A percentile compares a stretch with the other conserved stretches of the same genome.
Evolutionary conservation across 208 protist species (phyloP).

Genomic region (Acanthamoeba royreba): DNA sequence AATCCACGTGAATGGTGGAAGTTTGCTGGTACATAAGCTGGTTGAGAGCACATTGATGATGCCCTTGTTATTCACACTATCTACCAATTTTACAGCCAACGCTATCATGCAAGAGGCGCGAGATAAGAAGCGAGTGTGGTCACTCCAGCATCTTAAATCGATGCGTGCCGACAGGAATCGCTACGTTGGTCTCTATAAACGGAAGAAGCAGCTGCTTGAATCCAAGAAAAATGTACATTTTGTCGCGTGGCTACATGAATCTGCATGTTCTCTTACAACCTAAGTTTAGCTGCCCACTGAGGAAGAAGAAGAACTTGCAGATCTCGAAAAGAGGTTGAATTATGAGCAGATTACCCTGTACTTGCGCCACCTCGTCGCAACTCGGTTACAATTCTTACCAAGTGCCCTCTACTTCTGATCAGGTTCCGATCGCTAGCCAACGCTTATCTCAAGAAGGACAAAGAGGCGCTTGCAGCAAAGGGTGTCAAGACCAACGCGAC

Average conservation of each 20-base stretch:
- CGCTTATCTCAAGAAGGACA: constrained; percentile 16
- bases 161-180: not conserved
- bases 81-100: not conserved
- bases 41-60: not conserved
- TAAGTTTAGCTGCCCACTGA: not conserved
- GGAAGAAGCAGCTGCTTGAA: not conserved
- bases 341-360: constrained; percentile 15
- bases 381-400: not conserved
- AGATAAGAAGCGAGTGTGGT: not conserved
- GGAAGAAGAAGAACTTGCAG: not conserved
- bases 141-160: not conserved
- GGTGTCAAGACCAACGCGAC: constrained; percentile 18
- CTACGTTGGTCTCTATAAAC: constrained; percentile 2
- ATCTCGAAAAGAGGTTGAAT: not conserved
- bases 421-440: constrained; percentile 36
- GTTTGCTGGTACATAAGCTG: not conserved
- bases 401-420: not conserved
- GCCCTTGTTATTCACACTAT: not conserved
- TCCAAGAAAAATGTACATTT: not conserved
- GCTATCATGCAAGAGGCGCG: constrained; percentile 1
- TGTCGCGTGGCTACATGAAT: not conserved
- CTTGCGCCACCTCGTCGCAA: not conserved
- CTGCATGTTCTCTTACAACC: not conserved
- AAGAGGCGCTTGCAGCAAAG: not conserved
- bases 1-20: constrained; percentile 10